Conservation (phyloP, 345 rosid species). For the Aquilaria yunnanensis region DNA sequence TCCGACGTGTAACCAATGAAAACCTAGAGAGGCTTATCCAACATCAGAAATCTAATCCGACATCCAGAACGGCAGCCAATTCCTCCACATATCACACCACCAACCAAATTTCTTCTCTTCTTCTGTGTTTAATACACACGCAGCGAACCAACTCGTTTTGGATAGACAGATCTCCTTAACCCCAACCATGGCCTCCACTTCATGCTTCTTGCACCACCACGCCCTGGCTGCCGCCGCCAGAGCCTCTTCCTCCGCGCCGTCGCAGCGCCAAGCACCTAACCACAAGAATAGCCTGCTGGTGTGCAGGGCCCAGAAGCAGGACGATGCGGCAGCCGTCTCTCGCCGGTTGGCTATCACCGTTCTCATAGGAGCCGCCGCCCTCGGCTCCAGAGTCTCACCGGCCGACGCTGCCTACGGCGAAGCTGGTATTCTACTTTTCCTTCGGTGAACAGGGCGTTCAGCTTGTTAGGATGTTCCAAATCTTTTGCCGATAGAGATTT, state of each 20-base stretch:
- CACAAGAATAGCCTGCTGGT: conserved; percentile 42
- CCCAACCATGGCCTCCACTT: conserved; percentile 56
- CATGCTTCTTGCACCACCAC: conserved; percentile 68
- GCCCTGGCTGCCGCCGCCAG: conserved; percentile 39
- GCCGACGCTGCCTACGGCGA: conserved; percentile 98
- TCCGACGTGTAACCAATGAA: conserved; percentile 31
- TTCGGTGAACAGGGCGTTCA: not conserved
- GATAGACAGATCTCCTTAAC: not conserved
- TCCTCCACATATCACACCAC: conserved; percentile 16
- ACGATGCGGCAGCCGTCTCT: conserved; percentile 32
- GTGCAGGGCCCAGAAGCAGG: conserved; percentile 75
- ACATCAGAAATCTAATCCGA: conserved; percentile 32
- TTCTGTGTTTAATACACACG: conserved; percentile 5
- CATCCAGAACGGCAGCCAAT: conserved; percentile 47
- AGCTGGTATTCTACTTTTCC: conserved; percentile 42
- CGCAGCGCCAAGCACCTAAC: conserved; percentile 33
- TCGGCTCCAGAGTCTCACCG: conserved; percentile 80
- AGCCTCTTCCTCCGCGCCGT: conserved; percentile 30
- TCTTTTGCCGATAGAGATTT: not conserved
- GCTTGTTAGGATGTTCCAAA: too few relatives aligned
- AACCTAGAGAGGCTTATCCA: conserved; percentile 53
- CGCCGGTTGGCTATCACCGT: conserved; percentile 80
- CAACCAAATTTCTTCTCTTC: not conserved
- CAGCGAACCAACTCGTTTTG: not conserved
- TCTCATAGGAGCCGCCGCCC: conserved; percentile 72